phyloP scores from a whole-genome alignment of 164 flowering plant genomes.

The Umbellularia californica region DNA sequence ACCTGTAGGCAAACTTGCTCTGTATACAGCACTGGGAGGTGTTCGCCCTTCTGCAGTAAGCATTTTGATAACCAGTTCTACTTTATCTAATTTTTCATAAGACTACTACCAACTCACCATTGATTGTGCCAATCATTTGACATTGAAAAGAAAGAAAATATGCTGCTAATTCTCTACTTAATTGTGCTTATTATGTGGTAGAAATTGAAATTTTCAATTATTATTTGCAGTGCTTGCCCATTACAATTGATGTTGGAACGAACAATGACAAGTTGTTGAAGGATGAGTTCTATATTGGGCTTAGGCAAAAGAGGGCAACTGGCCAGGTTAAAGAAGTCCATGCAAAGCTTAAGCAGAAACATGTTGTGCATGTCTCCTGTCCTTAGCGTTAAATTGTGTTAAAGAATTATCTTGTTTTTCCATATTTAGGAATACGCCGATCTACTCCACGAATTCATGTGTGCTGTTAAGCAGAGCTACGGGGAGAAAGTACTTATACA shows the following conservation, averaged over 20 bases:
- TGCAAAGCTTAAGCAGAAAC: not conserved
- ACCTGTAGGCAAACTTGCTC: conserved; percentile 82
- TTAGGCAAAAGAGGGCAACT: conserved; percentile 69
- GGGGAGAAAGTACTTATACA: conserved; percentile 88
- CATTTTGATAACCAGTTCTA: conserved; percentile 1
- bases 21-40: conserved; percentile 91
- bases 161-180: not conserved
- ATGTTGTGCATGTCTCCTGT: too few relatives aligned
- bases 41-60: conserved; percentile 89
- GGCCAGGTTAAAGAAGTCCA: conserved; percentile 47
- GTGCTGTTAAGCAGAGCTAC: conserved; percentile 80
- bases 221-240: conserved; percentile 69
- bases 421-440: conserved; percentile 68
- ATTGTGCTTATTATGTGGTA: not conserved
- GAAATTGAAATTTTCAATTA: conserved; percentile 1
- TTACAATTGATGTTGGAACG: conserved; percentile 92
- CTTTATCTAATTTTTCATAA: not conserved
- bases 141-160: not conserved
- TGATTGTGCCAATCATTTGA: not conserved
- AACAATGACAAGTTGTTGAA: conserved; percentile 74
- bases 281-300: conserved; percentile 89
- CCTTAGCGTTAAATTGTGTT: not conserved
- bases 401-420: not conserved
- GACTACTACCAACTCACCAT: not conserved
- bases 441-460: conserved; percentile 77